Base-by-base conservation (phyloP, 352 stramenopile genomes). In the Thalassiosira ordinaria region DNA sequence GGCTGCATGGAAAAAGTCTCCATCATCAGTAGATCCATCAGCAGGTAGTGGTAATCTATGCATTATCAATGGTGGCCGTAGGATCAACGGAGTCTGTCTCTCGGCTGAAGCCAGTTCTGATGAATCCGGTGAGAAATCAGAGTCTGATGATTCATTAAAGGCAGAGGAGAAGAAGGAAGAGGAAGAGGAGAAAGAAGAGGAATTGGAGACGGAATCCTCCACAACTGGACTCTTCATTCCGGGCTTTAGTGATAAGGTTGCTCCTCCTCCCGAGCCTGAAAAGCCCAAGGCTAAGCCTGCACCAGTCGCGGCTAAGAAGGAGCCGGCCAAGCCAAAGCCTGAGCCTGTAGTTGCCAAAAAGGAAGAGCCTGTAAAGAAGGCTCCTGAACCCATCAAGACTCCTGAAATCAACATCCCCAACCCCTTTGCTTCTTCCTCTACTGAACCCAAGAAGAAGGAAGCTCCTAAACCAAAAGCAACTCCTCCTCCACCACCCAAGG, bases 171-270 rank as follows among this genome's bases (percentile, higher is more conserved):
- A 41, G 11, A 41, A 41, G 11, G 52, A 66, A 0, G 57, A 68
- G 2, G 53, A 73, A 44, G 18, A 46, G 11, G 39, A 51, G 16
- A 39, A 31, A 16, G 44, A 46, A 16, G 47, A 65, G 29, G 63
- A 81, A 47, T 9, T 73, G 9, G 49, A 74, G 18, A 82, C 74
- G 0, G 66, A 82, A 41, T 39, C 74, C 24, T 44, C 59, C 7
- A 82, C 65, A 7, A 68, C 57, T 29, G 74, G 74, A 47, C 52
- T 82, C 16, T 65, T 82, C 65, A 82, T 82, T 64, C 74, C 74
- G 18, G 74, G 74, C 11, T 82, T 82, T 35, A 77, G 65, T n/a
- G 74, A 82, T 52, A 57, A 73, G 53, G 53, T 77, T 27, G 65
- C 41, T 11, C 24, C 33, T 8, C 3, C 46, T n/a, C 35, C 51